Conservation (phyloP, 75 land plant genomes). For the Adiantum capillusveneris region DNA sequence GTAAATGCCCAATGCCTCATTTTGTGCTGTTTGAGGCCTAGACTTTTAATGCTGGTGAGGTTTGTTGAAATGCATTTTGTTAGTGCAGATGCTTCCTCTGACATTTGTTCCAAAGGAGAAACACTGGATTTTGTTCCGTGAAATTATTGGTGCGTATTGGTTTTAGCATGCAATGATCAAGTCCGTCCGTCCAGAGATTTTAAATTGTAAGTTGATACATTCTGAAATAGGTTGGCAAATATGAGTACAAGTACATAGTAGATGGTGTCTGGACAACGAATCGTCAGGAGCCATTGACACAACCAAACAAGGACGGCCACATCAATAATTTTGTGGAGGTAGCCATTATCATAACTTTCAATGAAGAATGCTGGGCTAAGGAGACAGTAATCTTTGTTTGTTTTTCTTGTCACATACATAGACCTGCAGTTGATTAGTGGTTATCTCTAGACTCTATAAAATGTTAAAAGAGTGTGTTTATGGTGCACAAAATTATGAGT, state of each 20-base stretch:
- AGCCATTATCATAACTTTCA: too few relatives aligned
- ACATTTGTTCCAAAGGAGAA: conserved; percentile 37
- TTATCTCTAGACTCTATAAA: too few relatives aligned
- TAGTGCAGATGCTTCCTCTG: conserved; percentile 32
- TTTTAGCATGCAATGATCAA: too few relatives aligned
- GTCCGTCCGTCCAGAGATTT: too few relatives aligned
- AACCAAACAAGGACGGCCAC: conserved; percentile 79
- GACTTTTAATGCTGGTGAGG: neutral
- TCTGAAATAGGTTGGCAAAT: conserved; percentile 64
- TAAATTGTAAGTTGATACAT: conserved; percentile 3
- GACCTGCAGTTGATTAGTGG: too few relatives aligned
- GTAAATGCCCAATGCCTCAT: too few relatives aligned
- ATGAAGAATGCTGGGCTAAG: too few relatives aligned
- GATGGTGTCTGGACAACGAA: conserved; percentile 72
- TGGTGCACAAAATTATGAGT: too few relatives aligned
- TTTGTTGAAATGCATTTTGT: neutral
- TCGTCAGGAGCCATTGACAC: conserved; percentile 42
- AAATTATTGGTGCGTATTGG: conserved; percentile 61
- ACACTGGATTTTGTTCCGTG: conserved; percentile 63
- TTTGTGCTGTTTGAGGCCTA: too few relatives aligned
- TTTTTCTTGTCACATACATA: too few relatives aligned
- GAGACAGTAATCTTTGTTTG: too few relatives aligned
- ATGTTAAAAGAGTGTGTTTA: too few relatives aligned
- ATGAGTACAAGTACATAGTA: conserved; percentile 92
- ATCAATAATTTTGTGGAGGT: conserved; percentile 83